Conservation (phyloP, 2,329 filamentous ascomycete genomes). For the Stagonosporopsis rhizophila region DNA sequence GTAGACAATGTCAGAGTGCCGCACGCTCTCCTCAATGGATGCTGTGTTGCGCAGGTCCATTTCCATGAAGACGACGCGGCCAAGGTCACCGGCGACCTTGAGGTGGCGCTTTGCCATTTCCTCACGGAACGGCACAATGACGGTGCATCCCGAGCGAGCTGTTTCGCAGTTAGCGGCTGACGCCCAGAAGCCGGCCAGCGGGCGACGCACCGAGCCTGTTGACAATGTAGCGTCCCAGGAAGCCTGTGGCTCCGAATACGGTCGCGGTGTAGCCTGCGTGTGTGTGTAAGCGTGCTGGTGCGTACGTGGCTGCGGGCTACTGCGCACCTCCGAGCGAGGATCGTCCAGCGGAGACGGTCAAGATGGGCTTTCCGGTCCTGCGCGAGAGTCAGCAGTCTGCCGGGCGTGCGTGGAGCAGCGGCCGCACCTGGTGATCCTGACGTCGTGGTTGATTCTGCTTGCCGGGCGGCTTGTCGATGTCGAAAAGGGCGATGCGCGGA, state of each 20-base stretch:
- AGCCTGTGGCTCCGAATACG: conserved; percentile 96
- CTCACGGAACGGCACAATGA: conserved; percentile 91
- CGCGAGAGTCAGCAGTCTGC: conserved; percentile 18
- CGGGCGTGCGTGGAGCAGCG: neutral
- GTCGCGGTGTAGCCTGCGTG: conserved; percentile 86
- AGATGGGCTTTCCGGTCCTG: conserved; percentile 91
- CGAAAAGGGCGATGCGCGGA: conserved; percentile 39
- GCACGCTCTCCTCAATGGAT: conserved; percentile 94
- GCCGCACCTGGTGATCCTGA: conserved; percentile 74
- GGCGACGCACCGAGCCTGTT: conserved; percentile 79
- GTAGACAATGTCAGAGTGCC: conserved; percentile 97
- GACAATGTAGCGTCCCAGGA: conserved; percentile 95
- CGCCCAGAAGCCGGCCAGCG: neutral
- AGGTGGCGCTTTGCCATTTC: conserved; percentile 98
- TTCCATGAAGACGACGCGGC: conserved; percentile 88
- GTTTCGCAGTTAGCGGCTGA: conserved; percentile 33
- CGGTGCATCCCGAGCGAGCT: conserved; percentile 94
- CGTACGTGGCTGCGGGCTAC: conserved; percentile 12
- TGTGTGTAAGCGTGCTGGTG: conserved; percentile 40
- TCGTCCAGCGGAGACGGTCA: conserved; percentile 87
- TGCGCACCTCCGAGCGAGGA: conserved; percentile 82
- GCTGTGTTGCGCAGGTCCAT: conserved; percentile 93
- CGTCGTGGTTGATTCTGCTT: conserved; percentile 68
- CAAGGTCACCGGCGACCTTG: conserved; percentile 94
- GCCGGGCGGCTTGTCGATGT: conserved; percentile 36